Conservation (phyloP, 331 rosid species). For the Pyrus hybrid region DNA sequence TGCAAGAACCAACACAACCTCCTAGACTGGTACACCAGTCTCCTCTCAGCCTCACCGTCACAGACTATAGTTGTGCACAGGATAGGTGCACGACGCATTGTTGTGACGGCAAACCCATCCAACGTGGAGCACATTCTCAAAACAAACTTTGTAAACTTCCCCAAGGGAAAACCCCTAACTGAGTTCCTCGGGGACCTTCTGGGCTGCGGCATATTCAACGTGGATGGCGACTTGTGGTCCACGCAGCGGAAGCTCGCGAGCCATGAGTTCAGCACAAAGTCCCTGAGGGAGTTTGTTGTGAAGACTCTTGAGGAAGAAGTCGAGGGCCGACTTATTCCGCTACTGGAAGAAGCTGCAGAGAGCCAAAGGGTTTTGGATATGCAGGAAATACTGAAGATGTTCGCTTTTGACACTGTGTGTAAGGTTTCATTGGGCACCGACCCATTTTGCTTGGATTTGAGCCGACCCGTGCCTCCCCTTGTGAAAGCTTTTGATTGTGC, state of each 20-base stretch:
- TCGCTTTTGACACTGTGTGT: conserved; percentile 62
- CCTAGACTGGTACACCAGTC: conserved; percentile 58
- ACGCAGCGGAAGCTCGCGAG: conserved; percentile 65
- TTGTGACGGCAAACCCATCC: conserved; percentile 61
- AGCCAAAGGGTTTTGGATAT: conserved; percentile 36
- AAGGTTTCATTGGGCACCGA: conserved; percentile 52
- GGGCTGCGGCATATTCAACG: conserved; percentile 73
- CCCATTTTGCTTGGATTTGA: conserved; percentile 43
- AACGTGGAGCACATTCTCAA: conserved; percentile 64
- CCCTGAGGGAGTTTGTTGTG: conserved; percentile 41
- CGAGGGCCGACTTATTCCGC: conserved; percentile 35
- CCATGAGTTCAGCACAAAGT: conserved; percentile 54
- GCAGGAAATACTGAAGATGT: conserved; percentile 58
- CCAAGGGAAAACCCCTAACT: conserved; percentile 73
- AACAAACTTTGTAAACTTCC: conserved; percentile 60
- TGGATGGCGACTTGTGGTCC: conserved; percentile 62
- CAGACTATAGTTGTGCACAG: conserved; percentile 48
- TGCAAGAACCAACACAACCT: conserved; percentile 51
- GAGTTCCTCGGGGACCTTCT: conserved; percentile 77
- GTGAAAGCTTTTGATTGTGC: conserved; percentile 55
- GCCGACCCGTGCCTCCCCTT: conserved; percentile 30
- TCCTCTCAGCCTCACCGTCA: conserved; percentile 41
- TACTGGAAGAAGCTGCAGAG: conserved; percentile 34
- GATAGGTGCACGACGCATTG: conserved; percentile 43
- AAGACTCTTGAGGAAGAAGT: conserved; percentile 55